Evolutionary conservation across 352 stramenopile genomes (phyloP).

Genomic region (Phytophthora rubi): DNA sequence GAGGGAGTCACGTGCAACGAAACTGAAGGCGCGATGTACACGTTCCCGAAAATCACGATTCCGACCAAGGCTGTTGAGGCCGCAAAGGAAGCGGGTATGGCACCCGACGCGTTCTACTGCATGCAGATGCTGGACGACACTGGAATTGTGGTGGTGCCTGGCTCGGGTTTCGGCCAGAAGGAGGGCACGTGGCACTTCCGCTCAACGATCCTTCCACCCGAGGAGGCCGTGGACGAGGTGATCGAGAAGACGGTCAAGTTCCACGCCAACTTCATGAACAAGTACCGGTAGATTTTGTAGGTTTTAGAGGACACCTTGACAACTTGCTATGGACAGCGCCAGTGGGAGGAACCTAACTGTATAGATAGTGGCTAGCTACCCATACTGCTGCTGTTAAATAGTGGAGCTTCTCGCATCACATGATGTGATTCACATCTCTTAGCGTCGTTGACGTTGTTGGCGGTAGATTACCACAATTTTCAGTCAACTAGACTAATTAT

Average conservation of each 20-base stretch:
- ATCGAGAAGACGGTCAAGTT: constrained; percentile 95
- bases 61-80: constrained; percentile 87
- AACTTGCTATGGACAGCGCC: background rate
- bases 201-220: constrained; percentile 98
- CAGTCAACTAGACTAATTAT: background rate
- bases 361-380: background rate
- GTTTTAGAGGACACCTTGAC: background rate
- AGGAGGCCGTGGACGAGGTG: constrained; percentile 95
- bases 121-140: constrained; percentile 96
- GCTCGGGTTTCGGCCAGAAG: constrained; percentile 97
- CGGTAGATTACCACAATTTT: background rate
- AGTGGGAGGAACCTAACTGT: background rate
- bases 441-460: background rate
- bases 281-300: constrained; percentile 75
- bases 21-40: constrained; percentile 98
- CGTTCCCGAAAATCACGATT: constrained; percentile 96
- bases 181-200: constrained; percentile 98
- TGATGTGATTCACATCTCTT: background rate
- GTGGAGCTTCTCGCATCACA: background rate
- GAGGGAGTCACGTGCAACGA: constrained; percentile 97
- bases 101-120: constrained; percentile 97
- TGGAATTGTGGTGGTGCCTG: constrained; percentile 98
- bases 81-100: constrained; percentile 73
- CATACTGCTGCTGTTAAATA: background rate
- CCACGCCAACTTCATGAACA: constrained; percentile 95